These are phyloP conservation scores for Carallia brachiata DNA, from an alignment of 345 rosid species.

Conservation along the genomic window DNA sequence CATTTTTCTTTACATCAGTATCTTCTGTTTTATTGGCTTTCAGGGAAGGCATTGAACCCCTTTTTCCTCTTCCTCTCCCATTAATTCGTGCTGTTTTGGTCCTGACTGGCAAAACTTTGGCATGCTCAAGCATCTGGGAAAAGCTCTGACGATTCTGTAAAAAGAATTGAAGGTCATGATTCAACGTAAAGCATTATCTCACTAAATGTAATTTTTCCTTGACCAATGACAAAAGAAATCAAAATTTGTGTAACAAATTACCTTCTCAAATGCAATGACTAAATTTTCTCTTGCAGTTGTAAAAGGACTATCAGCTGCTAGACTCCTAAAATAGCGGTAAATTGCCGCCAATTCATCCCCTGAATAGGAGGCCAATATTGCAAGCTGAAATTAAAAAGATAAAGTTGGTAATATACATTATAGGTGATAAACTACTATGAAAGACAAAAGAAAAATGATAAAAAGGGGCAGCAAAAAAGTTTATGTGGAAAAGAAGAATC, in stretches of 20 bases:
- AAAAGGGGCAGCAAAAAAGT: background rate
- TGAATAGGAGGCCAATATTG: conserved; percentile 83
- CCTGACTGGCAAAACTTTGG: conserved; percentile 2
- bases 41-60: conserved; percentile 42
- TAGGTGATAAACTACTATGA: background rate
- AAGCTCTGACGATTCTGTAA: conserved; percentile 71
- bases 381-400: conserved; percentile 54
- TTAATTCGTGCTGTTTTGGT: conserved; percentile 20
- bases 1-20: conserved; percentile 44
- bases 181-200: no score
- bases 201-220: no score
- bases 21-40: conserved; percentile 48
- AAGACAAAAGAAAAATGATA: conserved; percentile 6
- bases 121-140: conserved; percentile 52
- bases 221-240: background rate
- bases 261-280: conserved; percentile 97
- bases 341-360: conserved; percentile 76
- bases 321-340: conserved; percentile 87
- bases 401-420: no score
- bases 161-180: no score
- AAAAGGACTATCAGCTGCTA: conserved; percentile 88
- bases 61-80: conserved; percentile 66
- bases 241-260: conserved; percentile 6
- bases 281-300: conserved; percentile 95
- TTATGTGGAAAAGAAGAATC: background rate